These are phyloP conservation scores for Exophiala calicioides DNA, from an alignment of 2,329 filamentous ascomycete species.

Conservation along the genomic window DNA sequence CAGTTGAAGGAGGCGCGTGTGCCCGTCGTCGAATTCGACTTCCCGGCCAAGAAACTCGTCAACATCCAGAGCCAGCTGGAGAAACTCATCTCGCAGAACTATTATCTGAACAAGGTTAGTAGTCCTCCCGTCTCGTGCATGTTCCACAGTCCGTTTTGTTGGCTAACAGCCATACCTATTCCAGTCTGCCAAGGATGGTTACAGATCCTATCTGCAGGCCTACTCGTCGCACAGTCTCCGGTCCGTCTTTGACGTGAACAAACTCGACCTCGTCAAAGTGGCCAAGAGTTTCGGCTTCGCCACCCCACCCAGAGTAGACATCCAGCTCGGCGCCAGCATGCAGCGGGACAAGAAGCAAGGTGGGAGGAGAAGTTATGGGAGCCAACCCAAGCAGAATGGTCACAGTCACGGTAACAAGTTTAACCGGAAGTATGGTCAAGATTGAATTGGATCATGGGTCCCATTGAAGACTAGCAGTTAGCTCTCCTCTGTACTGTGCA, in stretches of 20 bases:
- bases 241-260: slow-evolving; percentile 81
- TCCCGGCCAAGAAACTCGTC: slow-evolving; percentile 86
- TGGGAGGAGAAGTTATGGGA: slow-evolving; percentile 71
- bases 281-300: slow-evolving; percentile 82
- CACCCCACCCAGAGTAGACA: slow-evolving; percentile 75
- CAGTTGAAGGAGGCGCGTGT: slow-evolving; percentile 90
- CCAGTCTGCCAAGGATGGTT: slow-evolving; percentile 67
- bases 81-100: slow-evolving; percentile 91
- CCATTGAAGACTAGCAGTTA: background rate
- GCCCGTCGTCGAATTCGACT: slow-evolving; percentile 93
- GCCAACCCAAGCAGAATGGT: slow-evolving; percentile 66
- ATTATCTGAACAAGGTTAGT: slow-evolving; percentile 85
- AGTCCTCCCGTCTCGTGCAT: background rate
- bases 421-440: slow-evolving; percentile 49
- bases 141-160: slow-evolving; percentile 8
- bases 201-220: slow-evolving; percentile 88
- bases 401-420: slow-evolving; percentile 48
- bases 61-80: slow-evolving; percentile 90
- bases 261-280: slow-evolving; percentile 78
- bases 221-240: slow-evolving; percentile 85
- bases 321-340: slow-evolving; percentile 75
- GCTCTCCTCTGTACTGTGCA: background rate
- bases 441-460: background rate
- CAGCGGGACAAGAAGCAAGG: slow-evolving; percentile 68
- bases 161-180: too few species aligned